Evolutionary conservation across 345 rosid genomes (phyloP), one percentile per base, ranked within the genome.

Genomic region (Brassica juncea): DNA sequence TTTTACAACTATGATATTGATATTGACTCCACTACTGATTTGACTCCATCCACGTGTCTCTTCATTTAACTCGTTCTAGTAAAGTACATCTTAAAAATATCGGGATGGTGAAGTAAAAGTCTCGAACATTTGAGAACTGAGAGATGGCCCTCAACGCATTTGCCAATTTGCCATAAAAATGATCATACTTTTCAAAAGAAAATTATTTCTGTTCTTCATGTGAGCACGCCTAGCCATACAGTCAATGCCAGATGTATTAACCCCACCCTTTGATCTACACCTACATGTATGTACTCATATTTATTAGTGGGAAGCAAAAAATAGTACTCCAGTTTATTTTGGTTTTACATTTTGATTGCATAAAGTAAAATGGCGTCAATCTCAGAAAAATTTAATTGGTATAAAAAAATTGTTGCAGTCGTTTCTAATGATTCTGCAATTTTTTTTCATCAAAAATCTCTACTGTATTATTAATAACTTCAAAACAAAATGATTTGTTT

Each of bases 21-120:
- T 76, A 59, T 72, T 76, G 85, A 83, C 83, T 72, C 60, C 70
- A 42, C 73, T 72, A 49, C 44, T 68, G 78, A 72, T 61, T 81
- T 72, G 74, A 66, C 81, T 68, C 59, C 47, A 16, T 68, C 69
- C 71, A 76, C 78, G 77, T 72, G 66, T 76, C 57, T 7, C 15
- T 3, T 64, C 35, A 5, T 15, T 67, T 65, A 54, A 2, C 25
- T 79, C 23, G 19, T 28, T 72, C 15, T 63, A n/a, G 4, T 6
- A 2, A 3, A 42, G 12, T 42, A 10, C 44, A 57, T 65, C 5
- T 3, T 31, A 47, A 44, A 68, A 47, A 68, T 12, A 3, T 19
- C 68, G 69, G 68, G 34, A 64, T 25, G 34, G 62, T 70, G 63
- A 60, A 70, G 39, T 47, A 21, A 76, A 67, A 57, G 63, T 73